A percentile compares a stretch with the other conserved stretches of the same genome.
Evolutionary conservation across 352 stramenopile species (phyloP).

Genomic region (Pythium volutum): DNA sequence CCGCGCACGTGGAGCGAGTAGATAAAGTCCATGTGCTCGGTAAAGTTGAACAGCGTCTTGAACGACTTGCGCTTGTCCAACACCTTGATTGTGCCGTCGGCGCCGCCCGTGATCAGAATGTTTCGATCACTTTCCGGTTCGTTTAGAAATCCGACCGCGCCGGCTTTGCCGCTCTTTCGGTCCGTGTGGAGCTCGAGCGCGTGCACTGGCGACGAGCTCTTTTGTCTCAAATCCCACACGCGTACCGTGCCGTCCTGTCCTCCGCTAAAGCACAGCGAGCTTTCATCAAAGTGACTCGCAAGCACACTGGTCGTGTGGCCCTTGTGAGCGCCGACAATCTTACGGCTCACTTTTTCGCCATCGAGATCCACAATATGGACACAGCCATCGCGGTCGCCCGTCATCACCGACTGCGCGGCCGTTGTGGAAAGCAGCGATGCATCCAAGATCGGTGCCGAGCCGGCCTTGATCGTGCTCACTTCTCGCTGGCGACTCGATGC

Average conservation of each 20-base stretch:
- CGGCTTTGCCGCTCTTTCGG: constrained; percentile 49
- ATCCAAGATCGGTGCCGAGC: constrained; percentile 61
- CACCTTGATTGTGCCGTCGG: constrained; percentile 76
- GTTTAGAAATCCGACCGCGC: constrained; percentile 65
- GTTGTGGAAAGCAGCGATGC: constrained; percentile 30
- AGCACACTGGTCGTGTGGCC: constrained; percentile 69
- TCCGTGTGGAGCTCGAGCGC: constrained; percentile 56
- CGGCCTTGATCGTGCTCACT: constrained; percentile 42
- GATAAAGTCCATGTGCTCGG: constrained; percentile 86
- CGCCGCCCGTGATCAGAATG: constrained; percentile 62
- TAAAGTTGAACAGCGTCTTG: constrained; percentile 48
- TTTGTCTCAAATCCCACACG: constrained; percentile 72
- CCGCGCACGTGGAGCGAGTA: constrained; percentile 71
- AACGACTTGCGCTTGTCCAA: constrained; percentile 64
- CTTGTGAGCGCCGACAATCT: constrained; percentile 41
- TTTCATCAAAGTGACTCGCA: constrained; percentile 26
- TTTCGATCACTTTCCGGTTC: constrained; percentile 45
- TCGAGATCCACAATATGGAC: constrained; percentile 65
- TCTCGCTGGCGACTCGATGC: constrained; percentile 51
- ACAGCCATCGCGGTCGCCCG: constrained; percentile 62
- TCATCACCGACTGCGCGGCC: constrained; percentile 29
- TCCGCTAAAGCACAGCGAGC: constrained; percentile 51
- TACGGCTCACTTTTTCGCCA: constrained; percentile 38
- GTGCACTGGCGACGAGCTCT: constrained; percentile 21
- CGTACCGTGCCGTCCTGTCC: constrained; percentile 74